Conservation (phyloP, 495 filamentous ascomycete species). For the Tirmania nivea region DNA sequence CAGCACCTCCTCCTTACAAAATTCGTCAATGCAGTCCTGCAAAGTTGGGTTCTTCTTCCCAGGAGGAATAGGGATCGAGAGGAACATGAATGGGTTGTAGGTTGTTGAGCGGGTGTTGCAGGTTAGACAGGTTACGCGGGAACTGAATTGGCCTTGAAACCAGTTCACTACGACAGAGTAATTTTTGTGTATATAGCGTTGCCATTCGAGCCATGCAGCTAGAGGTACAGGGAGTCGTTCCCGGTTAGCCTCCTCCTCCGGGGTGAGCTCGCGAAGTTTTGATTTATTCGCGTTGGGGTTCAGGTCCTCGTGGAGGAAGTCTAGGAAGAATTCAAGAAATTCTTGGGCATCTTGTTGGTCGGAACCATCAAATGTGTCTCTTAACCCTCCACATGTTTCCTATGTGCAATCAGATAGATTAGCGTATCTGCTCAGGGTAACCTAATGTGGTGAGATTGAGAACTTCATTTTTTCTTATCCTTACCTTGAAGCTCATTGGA, state of each 20-base stretch:
- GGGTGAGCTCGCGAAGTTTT: slow-evolving; percentile 36
- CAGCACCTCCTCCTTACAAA: slow-evolving; percentile 45
- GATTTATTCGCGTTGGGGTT: slow-evolving; percentile 41
- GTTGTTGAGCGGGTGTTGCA: slow-evolving; percentile 48
- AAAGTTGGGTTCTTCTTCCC: slow-evolving; percentile 19
- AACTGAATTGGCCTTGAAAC: slow-evolving; percentile 50
- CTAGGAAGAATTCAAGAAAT: slow-evolving; percentile 51
- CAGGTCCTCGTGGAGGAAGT: slow-evolving; percentile 52
- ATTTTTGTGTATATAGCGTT: slow-evolving; percentile 45
- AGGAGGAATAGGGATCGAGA: slow-evolving; percentile 16
- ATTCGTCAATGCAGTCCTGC: slow-evolving; percentile 42
- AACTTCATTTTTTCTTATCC: slow-evolving; percentile 3
- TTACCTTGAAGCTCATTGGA: slow-evolving; percentile 42
- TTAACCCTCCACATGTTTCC: slow-evolving; percentile 17
- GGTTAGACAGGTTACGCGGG: slow-evolving; percentile 37
- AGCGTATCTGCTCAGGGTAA: background rate
- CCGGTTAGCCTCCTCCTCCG: slow-evolving; percentile 38
- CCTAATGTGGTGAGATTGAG: slow-evolving; percentile 5
- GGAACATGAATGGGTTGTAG: slow-evolving; percentile 39
- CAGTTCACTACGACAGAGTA: slow-evolving; percentile 43
- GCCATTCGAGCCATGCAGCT: slow-evolving; percentile 45
- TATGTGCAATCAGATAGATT: slow-evolving; percentile 19
- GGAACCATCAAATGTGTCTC: slow-evolving; percentile 25
- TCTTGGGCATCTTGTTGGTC: slow-evolving; percentile 62
- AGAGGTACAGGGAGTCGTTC: slow-evolving; percentile 38